These are phyloP conservation scores for Heliamphora exappendiculata DNA, from an alignment of 148 eudicot species.

Conservation along the genomic window DNA sequence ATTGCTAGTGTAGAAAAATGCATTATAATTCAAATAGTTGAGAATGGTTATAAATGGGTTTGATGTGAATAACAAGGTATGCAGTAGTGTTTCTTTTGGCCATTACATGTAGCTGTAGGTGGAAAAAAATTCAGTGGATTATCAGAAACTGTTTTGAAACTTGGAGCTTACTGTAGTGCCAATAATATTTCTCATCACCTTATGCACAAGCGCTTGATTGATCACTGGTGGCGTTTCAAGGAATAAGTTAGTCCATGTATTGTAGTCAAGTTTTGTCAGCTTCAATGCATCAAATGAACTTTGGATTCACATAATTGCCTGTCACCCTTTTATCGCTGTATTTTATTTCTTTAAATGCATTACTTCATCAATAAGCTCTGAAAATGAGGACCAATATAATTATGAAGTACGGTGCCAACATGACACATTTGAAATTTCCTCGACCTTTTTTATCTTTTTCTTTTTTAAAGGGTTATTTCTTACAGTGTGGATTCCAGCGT, in stretches of 20 bases:
- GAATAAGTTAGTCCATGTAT: neutral
- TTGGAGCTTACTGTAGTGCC: neutral
- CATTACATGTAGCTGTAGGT: neutral
- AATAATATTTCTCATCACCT: neutral
- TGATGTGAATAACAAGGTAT: neutral
- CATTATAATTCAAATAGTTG: neutral
- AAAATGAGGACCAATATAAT: neutral
- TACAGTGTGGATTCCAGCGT: too few species aligned
- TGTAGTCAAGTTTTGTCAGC: neutral
- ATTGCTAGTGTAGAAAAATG: neutral
- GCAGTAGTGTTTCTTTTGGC: neutral
- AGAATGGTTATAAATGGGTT: neutral
- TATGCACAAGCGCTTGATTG: neutral
- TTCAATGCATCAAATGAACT: neutral
- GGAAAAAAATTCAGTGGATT: neutral
- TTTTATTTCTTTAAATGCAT: neutral
- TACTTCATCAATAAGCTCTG: neutral
- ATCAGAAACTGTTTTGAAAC: neutral
- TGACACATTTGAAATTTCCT: too few species aligned
- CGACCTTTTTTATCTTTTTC: too few species aligned
- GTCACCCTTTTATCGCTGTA: neutral
- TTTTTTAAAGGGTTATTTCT: too few species aligned
- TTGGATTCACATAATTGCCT: neutral
- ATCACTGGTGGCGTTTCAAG: neutral
- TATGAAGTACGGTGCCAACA: neutral